Conservation (phyloP, 495 filamentous ascomycete genomes). For the Neurospora sp. region DNA sequence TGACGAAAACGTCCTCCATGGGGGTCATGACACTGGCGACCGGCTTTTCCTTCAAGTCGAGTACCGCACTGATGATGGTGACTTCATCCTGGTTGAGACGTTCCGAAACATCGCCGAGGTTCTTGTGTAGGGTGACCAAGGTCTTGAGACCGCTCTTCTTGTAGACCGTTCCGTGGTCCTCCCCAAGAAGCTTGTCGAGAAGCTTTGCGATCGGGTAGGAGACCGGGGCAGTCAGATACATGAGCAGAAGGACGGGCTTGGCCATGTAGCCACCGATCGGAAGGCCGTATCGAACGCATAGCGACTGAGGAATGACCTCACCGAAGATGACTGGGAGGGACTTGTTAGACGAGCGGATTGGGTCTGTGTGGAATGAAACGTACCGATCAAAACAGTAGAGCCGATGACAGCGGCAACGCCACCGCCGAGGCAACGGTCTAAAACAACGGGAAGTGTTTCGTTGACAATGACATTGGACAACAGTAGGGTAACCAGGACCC, state of each 20-base stretch:
- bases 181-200: conserved; percentile 76
- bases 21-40: conserved; percentile 96
- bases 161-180: conserved; percentile 90
- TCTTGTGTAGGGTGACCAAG: conserved; percentile 86
- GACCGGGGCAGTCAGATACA: conserved; percentile 82
- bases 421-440: conserved; percentile 87
- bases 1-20: conserved; percentile 92
- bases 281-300: conserved; percentile 93
- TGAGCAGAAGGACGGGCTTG: conserved; percentile 74
- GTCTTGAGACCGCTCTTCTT: conserved; percentile 80
- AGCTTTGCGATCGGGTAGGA: conserved; percentile 88
- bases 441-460: conserved; percentile 88
- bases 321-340: conserved; percentile 76
- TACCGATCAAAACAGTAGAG: conserved; percentile 89
- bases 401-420: conserved; percentile 91
- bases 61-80: conserved; percentile 92
- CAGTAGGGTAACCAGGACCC: conserved; percentile 94
- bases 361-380: conserved; percentile 8
- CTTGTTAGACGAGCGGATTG: background rate
- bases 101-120: conserved; percentile 73
- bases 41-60: conserved; percentile 92
- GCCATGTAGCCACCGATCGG: conserved; percentile 95
- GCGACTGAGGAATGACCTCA: conserved; percentile 88
- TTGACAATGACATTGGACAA: conserved; percentile 97
- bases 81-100: conserved; percentile 95